Evolutionary conservation across 208 protist genomes (phyloP).

Genomic region (Trypanosoma conorhini): DNA sequence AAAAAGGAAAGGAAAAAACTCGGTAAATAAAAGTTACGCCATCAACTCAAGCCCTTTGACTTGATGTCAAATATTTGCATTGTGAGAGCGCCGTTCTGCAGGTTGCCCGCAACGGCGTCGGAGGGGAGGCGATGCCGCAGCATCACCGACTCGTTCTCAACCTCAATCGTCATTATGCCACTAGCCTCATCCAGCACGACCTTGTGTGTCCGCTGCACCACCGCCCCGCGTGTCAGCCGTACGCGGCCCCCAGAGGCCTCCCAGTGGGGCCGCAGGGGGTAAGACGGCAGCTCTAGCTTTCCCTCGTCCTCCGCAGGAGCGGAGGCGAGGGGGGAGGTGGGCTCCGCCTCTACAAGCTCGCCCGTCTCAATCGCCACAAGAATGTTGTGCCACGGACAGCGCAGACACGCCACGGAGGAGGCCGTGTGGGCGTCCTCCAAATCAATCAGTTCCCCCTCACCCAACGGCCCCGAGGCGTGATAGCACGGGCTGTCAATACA

Average conservation of each 20-base stretch:
- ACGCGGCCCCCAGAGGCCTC: conserved; percentile 20
- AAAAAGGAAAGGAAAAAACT: conserved; percentile 20
- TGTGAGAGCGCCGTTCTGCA: conserved; percentile 77
- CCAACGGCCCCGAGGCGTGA: conserved; percentile 78
- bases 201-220: conserved; percentile 72
- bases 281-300: conserved; percentile 25
- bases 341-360: conserved; percentile 48
- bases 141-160: conserved; percentile 57
- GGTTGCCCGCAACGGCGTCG: conserved; percentile 43
- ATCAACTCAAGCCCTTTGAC: conserved; percentile 3
- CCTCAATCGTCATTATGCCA: conserved; percentile 74
- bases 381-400: conserved; percentile 83
- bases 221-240: conserved; percentile 22
- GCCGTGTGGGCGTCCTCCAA: conserved; percentile 51
- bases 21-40: neutral
- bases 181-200: conserved; percentile 65
- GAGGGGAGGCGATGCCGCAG: conserved; percentile 52
- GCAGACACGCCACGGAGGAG: conserved; percentile 55
- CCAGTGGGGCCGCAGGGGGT: conserved; percentile 36
- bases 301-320: neutral
- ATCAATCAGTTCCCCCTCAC: conserved; percentile 80
- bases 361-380: conserved; percentile 79
- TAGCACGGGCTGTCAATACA: conserved; percentile 88
- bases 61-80: conserved; percentile 91
- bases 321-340: neutral